Conservation (phyloP, 2,329 filamentous ascomycete species). For the Aspergillus eucalypticola region DNA sequence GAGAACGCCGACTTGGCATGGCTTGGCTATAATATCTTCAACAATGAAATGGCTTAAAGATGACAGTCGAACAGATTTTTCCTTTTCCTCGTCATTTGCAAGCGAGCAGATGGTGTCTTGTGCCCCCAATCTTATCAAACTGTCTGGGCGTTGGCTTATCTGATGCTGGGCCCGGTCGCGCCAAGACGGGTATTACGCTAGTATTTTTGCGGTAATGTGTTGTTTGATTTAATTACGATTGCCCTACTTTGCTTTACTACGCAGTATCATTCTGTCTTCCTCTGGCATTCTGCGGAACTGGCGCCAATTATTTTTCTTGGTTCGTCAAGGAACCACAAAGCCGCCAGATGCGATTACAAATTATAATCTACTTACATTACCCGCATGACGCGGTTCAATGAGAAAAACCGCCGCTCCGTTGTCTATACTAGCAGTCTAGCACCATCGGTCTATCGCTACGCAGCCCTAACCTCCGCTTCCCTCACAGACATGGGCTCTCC, state of each 20-base stretch:
- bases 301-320: background rate
- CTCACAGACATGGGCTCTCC: background rate
- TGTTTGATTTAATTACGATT: background rate
- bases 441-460: background rate
- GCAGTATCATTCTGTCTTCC: too few relatives aligned
- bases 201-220: background rate
- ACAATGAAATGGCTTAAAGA: background rate
- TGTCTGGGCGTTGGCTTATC: background rate
- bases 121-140: background rate
- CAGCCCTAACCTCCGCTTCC: conserved; percentile 1
- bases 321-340: background rate
- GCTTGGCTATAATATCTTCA: background rate
- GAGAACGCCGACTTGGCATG: background rate
- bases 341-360: background rate
- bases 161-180: background rate
- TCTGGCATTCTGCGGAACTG: too few relatives aligned
- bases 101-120: background rate
- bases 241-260: background rate
- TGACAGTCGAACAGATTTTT: background rate
- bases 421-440: background rate
- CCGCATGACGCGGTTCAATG: background rate
- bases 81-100: background rate
- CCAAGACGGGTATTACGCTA: background rate
- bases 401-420: background rate
- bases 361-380: background rate